Base-by-base conservation (phyloP, 1,284 basidiomycete species). In the Pseudozyma hubeiensis region DNA sequence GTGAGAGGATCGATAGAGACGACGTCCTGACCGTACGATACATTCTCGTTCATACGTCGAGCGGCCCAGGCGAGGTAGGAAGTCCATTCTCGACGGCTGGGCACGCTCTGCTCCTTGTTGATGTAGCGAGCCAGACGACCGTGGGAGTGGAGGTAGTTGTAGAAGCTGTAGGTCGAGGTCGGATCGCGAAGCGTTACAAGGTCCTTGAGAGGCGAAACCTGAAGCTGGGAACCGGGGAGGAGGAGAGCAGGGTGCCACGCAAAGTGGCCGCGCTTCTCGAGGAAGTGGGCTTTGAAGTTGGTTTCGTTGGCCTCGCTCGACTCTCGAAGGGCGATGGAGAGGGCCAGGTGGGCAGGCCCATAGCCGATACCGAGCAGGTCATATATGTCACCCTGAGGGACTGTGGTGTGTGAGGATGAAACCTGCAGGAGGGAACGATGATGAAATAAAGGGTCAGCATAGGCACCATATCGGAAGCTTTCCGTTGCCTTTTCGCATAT, bases 141-240 rank as follows among this genome's bases (percentile, higher is more conserved):
- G 29, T 80, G 61, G 34, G 63, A 62, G 59, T 83, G 80, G n/a
- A 84, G 70, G 57, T 80, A 84, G 72, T 83, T 84, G 60, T 70
- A 68, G 61, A 83, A 84, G 48, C 69, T 79, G 57, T 71, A 84
- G 31, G 73, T 70, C 5, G 82, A 84, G 5, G 81, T 82, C 7
- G 82, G 82, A 37, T 84, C 81, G n/a, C 82, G 73, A 62, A 84
- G 78, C 0, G 81, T 82, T 13, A 77, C 82, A 0, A 84, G 71
- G 45, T 84, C 82, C 65, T 84, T 84, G 44, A 83, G 67, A 24
- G 81, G 82, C 45, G 81, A 83, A 31, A 84, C 82, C 53, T 84
- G 82, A 30, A 84, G 77, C 63, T 81, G 81, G 7, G 81, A 75
- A 35, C 82, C 82, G 11, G 82, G 82, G 7, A 84, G 75, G 6